Evolutionary conservation across 179 eudicot species (phyloP).

Genomic region (Drosera spatulata): DNA sequence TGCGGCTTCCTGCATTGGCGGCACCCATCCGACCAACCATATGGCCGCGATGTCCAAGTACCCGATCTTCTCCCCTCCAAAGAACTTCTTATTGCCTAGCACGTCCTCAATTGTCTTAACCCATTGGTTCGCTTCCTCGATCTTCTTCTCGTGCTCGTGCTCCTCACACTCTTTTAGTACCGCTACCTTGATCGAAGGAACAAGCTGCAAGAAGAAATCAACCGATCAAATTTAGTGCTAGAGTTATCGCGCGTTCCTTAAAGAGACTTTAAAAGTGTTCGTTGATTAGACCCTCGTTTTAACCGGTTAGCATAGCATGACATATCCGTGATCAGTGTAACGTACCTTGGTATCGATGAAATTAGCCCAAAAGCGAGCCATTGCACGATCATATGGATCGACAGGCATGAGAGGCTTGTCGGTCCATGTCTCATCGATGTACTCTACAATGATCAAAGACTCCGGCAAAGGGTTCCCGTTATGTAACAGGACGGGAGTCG

Average conservation of each 20-base stretch:
- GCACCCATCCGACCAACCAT: background rate
- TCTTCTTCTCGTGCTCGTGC: slow-evolving; percentile 8
- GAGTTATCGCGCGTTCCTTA: too few relatives aligned
- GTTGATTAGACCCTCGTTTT: too few relatives aligned
- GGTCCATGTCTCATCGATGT: slow-evolving; percentile 8
- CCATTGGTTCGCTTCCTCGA: slow-evolving; percentile 4
- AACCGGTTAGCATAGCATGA: too few relatives aligned
- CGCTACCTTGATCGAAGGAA: slow-evolving; percentile 8
- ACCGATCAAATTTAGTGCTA: too few relatives aligned
- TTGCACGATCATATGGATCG: slow-evolving; percentile 3
- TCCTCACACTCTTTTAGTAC: slow-evolving; percentile 3
- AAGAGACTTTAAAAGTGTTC: too few relatives aligned
- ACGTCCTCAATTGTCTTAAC: slow-evolving; percentile 9
- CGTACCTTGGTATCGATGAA: slow-evolving; percentile 8
- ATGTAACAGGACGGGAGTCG: slow-evolving; percentile 4
- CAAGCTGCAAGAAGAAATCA: slow-evolving; percentile 3
- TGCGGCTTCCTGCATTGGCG: slow-evolving; percentile 2
- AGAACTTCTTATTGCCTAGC: slow-evolving; percentile 10
- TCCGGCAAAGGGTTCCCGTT: background rate
- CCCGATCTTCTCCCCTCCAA: slow-evolving; percentile 13
- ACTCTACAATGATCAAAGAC: slow-evolving; percentile 2
- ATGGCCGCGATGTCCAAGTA: slow-evolving; percentile 9
- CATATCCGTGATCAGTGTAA: background rate
- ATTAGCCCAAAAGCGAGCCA: slow-evolving; percentile 4
- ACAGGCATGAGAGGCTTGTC: background rate